Conservation (phyloP, 768 basidiomycete species). For the Xerocomellus amylosporus region DNA sequence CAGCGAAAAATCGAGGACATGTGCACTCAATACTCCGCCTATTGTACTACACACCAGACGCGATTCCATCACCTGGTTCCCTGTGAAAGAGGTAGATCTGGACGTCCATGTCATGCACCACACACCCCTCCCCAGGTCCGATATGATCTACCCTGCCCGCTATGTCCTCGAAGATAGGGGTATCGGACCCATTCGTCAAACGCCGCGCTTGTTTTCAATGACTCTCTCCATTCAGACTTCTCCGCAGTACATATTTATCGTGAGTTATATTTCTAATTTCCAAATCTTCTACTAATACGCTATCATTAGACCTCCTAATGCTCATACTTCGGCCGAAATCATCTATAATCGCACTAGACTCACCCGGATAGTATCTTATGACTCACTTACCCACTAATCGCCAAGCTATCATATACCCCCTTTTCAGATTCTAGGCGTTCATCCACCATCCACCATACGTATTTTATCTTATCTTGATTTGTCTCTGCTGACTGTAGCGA, state of each 20-base stretch:
- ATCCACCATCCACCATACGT: neutral
- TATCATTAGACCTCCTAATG: conserved; percentile 2
- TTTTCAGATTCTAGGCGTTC: neutral
- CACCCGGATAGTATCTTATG: neutral
- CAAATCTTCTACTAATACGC: neutral
- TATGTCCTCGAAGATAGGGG: conserved; percentile 6
- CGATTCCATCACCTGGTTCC: neutral
- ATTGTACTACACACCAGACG: neutral
- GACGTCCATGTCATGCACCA: neutral
- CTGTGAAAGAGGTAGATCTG: neutral
- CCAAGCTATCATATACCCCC: neutral
- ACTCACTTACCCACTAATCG: neutral
- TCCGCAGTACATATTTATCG: neutral
- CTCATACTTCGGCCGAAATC: neutral
- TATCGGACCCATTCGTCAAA: neutral
- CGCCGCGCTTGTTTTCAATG: neutral
- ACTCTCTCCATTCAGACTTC: neutral
- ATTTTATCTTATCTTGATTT: neutral
- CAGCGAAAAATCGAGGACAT: conserved; percentile 11
- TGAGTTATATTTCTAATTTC: neutral
- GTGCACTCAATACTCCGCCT: conserved; percentile 10
- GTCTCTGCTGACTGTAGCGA: conserved; percentile 17
- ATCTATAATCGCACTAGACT: neutral
- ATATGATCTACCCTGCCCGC: conserved; percentile 3
- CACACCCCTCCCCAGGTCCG: accelerated